Evolutionary conservation across 306 rosid species (phyloP), one percentile per base, ranked within the genome.

Genomic region (Delonix regia): DNA sequence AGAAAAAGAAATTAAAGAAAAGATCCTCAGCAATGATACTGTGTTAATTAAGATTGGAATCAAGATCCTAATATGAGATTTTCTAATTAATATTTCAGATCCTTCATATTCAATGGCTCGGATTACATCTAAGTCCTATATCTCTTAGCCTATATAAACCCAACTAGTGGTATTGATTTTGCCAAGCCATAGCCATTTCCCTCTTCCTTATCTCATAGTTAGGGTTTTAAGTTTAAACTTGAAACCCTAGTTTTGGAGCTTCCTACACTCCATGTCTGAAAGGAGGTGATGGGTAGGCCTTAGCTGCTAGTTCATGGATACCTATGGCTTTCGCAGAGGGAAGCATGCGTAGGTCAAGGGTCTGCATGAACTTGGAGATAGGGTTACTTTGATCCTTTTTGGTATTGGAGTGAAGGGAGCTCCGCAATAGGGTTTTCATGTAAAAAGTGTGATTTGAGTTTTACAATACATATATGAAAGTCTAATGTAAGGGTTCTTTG

Each of bases 331-430:
- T 33, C 44, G 24, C 44, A 62, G 22, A 33, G 2, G n/a, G 24
- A 19, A 33, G 22, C 18, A 62, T 30, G 68, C 14, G 44, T 16
- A 62, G 42, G 68, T 33, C 68, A 62, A 62, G 44, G 68, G 68
- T 62, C 18, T 62, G 68, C 44, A 62, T 33, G 68, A 62, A 62
- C 13, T 61, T 42, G 67, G 67, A 61, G 67, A 61, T 61, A 16
- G 67, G 67, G 67, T 15, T 30, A 4, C 67, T 13, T 61, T 28
- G 6, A 61, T 61, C 67, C 63, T 25, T 61, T 61, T 61, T 61
- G 42, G 22, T 16, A 61, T 62, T 62, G 68, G 68, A 62, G 68
- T 62, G 68, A 62, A 62, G 42, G 68, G 68, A 62, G 68, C 44
- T 62, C 68, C 14, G 0, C 38, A 16, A 62, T 33, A 62, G 68